Base-by-base conservation (phyloP, 768 basidiomycete genomes). In the Dictyophora rubrovolvata region DNA sequence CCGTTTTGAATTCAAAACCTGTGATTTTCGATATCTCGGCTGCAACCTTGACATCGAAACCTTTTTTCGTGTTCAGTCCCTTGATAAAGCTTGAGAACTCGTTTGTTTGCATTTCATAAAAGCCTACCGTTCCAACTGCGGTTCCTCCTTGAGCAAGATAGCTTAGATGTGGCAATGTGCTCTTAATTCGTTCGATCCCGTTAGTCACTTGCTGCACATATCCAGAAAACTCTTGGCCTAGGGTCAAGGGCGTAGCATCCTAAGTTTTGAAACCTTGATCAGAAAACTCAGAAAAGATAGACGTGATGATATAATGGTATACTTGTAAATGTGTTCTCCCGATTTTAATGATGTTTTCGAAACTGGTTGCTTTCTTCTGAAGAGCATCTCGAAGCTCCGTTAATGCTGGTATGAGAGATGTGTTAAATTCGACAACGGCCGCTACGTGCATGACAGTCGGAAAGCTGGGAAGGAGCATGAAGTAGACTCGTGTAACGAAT, bases 371-470 rank as follows among this genome's bases (percentile, higher is more conserved):
- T 75, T 98, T 99, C 60, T 76, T 81, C 58, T 87, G 81, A 53
- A 99, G 76, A 5, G 89, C 93, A 70, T 89, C 85, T 53, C 85
- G 85, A 42, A 99, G 82, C 68, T 87, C 85, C 37, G 77, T 79
- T 28, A 99, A 75, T 22, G 94, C 93, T 37, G 96, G 96, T 60
- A 99, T 72, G 52, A 99, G 78, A 47, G 80, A 79, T 23, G 79
- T 73, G 69, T 81, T 79, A 64, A 99, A 82, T 72, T 98, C 96
- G 22, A 83, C 85, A 37, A 95, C 93, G 36, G 93, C 92, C 46
- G 96, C 93, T 60, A 99, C 83, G 72, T 99, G 96, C 96, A 99
- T 99, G 12, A 87, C 96, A 22, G 96, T 99, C 8, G 96, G 96
- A 82, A 98, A 99, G 28, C 93, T 96, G 66, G 1, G 33, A 2